A percentile compares a stretch with the other conserved stretches of the same genome.
phyloP scores from a whole-genome alignment of 2,329 filamentous ascomycete genomes.

The Aspergillus sojae region DNA sequence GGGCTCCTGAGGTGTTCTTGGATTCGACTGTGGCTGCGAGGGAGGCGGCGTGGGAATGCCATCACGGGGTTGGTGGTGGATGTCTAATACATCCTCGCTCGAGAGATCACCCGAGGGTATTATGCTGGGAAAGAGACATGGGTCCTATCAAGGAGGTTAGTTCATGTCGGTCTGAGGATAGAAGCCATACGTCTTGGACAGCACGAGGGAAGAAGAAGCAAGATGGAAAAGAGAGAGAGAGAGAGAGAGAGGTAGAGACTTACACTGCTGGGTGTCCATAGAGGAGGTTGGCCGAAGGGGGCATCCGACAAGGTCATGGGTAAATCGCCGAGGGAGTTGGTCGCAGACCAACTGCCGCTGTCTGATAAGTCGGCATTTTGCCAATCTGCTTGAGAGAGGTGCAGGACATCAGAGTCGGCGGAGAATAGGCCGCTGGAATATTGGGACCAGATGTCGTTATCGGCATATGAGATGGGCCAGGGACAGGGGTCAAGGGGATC shows the following conservation, averaged over 20 bases:
- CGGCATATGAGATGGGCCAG: background rate
- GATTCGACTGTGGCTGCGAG: background rate
- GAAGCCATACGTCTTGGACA: background rate
- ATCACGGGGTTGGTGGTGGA: background rate
- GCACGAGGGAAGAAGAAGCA: background rate
- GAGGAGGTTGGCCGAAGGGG: background rate
- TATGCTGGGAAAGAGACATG: background rate
- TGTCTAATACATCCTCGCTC: background rate
- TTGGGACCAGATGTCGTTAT: background rate
- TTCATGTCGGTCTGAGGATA: background rate
- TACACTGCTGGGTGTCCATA: background rate
- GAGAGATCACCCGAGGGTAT: background rate
- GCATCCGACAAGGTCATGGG: background rate
- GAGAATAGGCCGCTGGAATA: background rate
- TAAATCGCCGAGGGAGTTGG: background rate
- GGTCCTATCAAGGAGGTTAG: background rate
- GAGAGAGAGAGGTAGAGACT: background rate
- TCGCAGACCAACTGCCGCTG: background rate
- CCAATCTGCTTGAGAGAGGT: background rate
- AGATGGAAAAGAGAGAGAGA: background rate
- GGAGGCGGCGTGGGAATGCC: background rate
- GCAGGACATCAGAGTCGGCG: background rate
- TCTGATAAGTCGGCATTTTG: background rate
- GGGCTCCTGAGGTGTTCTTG: background rate
- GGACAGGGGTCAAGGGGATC: background rate